phyloP scores from a whole-genome alignment of 2,329 filamentous ascomycete species.

The Onygenales sp. region DNA sequence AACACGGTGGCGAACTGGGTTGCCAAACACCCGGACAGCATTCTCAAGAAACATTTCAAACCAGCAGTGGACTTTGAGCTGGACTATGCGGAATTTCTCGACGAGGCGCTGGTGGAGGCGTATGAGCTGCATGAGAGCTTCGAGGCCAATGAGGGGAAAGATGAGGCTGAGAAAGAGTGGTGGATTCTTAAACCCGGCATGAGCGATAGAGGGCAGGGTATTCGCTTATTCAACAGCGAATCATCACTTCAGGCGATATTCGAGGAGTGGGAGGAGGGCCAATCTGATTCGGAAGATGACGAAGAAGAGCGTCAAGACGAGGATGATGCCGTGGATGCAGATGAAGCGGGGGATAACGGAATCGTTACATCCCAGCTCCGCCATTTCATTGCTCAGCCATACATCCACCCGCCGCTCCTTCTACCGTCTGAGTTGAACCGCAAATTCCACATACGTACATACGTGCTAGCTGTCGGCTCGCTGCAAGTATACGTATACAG shows the following conservation, averaged over 20 bases:
- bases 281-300: slow-evolving; percentile 54
- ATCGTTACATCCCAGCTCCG: slow-evolving; percentile 85
- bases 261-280: slow-evolving; percentile 73
- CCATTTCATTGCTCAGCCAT: slow-evolving; percentile 92
- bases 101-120: slow-evolving; percentile 82
- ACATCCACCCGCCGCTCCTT: slow-evolving; percentile 81
- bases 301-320: slow-evolving; percentile 25
- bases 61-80: slow-evolving; percentile 80
- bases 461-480: slow-evolving; percentile 72
- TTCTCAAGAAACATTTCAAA: slow-evolving; percentile 62
- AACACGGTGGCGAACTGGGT: slow-evolving; percentile 78
- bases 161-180: slow-evolving; percentile 63
- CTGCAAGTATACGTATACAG: slow-evolving; percentile 78
- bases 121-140: slow-evolving; percentile 78
- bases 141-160: slow-evolving; percentile 56
- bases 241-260: slow-evolving; percentile 79
- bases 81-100: slow-evolving; percentile 92
- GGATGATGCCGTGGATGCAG: slow-evolving; percentile 20
- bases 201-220: slow-evolving; percentile 93
- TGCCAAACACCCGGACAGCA: slow-evolving; percentile 66
- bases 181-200: slow-evolving; percentile 98
- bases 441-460: slow-evolving; percentile 93
- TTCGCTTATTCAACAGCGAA: slow-evolving; percentile 77
- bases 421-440: slow-evolving; percentile 52
- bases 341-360: slow-evolving; percentile 31